Conservation (phyloP, 2,329 filamentous ascomycete species). For the Fusarium sp. region DNA sequence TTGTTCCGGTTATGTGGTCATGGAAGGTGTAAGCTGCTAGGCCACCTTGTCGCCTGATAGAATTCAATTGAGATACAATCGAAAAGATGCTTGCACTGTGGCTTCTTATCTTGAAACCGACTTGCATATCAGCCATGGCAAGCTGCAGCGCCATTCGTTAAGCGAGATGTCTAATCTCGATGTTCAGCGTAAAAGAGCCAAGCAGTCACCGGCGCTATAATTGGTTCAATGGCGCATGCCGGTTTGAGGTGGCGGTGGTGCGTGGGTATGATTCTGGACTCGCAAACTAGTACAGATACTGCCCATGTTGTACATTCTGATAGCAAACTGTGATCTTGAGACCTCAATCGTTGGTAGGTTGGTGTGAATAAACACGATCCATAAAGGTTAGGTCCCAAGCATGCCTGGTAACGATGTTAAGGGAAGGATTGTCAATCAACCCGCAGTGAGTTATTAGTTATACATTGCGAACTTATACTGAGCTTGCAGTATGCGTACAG, state of each 20-base stretch:
- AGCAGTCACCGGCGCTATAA: background rate
- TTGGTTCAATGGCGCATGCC: background rate
- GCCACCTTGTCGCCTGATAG: background rate
- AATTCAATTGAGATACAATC: background rate
- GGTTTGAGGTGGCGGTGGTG: background rate
- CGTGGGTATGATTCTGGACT: slow-evolving; percentile 1
- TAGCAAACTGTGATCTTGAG: background rate
- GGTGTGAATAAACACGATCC: background rate
- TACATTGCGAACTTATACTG: background rate
- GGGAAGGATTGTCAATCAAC: background rate
- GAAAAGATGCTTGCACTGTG: background rate
- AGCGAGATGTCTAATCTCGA: slow-evolving; percentile 23
- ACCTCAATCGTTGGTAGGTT: background rate
- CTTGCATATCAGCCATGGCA: background rate
- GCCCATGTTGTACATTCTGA: background rate
- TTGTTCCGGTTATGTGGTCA: background rate
- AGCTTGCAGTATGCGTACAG: background rate
- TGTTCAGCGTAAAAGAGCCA: slow-evolving; percentile 3
- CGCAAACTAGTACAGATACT: background rate
- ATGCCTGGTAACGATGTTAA: background rate
- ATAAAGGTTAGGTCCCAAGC: background rate
- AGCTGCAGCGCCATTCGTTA: background rate
- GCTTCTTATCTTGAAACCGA: background rate
- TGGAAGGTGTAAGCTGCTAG: background rate
- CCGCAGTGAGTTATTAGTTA: background rate